phyloP scores from a whole-genome alignment of 257 asterid species.

The Ilex asprella region DNA sequence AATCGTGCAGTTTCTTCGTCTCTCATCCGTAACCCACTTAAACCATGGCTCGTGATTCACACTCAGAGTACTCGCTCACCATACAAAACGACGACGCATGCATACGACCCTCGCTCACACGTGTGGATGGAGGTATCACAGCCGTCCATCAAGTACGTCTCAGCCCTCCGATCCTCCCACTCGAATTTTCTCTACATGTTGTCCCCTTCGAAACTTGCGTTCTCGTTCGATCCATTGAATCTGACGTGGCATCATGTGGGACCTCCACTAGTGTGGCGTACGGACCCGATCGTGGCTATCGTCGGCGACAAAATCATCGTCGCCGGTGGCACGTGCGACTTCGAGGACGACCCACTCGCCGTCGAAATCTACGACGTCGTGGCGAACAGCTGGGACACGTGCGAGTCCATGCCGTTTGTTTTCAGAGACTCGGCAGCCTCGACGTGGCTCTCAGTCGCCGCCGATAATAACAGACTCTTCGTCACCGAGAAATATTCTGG shows the following conservation, averaged over 20 bases:
- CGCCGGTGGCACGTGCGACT: slow-evolving; percentile 79
- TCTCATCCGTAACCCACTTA: slow-evolving; percentile 42
- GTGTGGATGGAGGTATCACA: slow-evolving; percentile 39
- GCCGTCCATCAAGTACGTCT: slow-evolving; percentile 24
- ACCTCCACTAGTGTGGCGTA: slow-evolving; percentile 50
- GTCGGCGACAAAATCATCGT: slow-evolving; percentile 44
- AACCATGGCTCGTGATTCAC: slow-evolving; percentile 72
- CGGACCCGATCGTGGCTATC: slow-evolving; percentile 57
- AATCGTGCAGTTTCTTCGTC: slow-evolving; percentile 44
- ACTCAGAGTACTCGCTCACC: slow-evolving; percentile 40
- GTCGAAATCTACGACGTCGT: slow-evolving; percentile 49
- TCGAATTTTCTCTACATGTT: slow-evolving; percentile 51
- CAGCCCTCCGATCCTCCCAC: slow-evolving; percentile 44
- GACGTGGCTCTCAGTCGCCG: slow-evolving; percentile 45
- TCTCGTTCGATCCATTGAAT: slow-evolving; percentile 55
- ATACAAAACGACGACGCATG: slow-evolving; percentile 27
- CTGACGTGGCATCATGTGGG: slow-evolving; percentile 44
- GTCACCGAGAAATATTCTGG: slow-evolving; percentile 54
- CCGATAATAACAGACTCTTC: slow-evolving; percentile 32
- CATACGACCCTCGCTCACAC: slow-evolving; percentile 67
- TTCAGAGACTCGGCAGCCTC: slow-evolving; percentile 45
- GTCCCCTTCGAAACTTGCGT: slow-evolving; percentile 39
- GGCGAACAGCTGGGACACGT: slow-evolving; percentile 25
- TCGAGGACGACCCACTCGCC: slow-evolving; percentile 62
- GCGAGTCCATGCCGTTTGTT: slow-evolving; percentile 50